These are phyloP conservation scores for Pichia sp. DNA, from an alignment of 1,139 yeast species.

Conservation along the genomic window DNA sequence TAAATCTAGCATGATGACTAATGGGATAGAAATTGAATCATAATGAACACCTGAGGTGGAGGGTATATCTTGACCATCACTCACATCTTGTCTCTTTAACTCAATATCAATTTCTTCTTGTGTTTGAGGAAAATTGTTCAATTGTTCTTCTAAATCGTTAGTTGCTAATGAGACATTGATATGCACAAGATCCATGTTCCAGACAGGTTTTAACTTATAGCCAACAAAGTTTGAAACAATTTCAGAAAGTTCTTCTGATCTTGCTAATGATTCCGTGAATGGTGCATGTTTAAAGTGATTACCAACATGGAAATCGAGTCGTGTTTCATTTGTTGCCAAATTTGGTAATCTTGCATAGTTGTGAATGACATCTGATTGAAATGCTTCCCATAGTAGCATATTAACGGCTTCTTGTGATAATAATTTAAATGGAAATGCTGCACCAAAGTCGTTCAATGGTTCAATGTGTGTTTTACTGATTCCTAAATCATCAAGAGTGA, in stretches of 20 bases:
- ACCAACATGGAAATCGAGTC: conserved; percentile 32
- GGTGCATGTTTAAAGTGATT: conserved; percentile 30
- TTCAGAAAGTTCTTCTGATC: conserved; percentile 22
- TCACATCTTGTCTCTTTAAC: conserved; percentile 14
- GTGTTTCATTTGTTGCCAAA: conserved; percentile 27
- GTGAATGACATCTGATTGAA: conserved; percentile 26
- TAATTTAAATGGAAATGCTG: conserved; percentile 32
- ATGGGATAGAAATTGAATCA: conserved; percentile 31
- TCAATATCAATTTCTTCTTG: conserved; percentile 17
- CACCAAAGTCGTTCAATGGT: conserved; percentile 30
- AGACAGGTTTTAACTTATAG: conserved; percentile 26
- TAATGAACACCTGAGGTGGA: conserved; percentile 32
- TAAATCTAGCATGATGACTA: conserved; percentile 33
- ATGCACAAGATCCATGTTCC: conserved; percentile 31
- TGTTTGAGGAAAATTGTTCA: conserved; percentile 11
- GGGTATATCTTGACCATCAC: conserved; percentile 24
- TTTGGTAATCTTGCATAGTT: conserved; percentile 30
- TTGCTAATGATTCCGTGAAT: conserved; percentile 29
- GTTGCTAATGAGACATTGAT: conserved; percentile 32
- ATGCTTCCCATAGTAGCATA: conserved; percentile 33
- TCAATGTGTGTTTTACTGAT: conserved; percentile 30
- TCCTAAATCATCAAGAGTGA: conserved; percentile 28
- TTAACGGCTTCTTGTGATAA: conserved; percentile 32
- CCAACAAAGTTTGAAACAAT: conserved; percentile 29
- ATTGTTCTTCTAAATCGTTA: conserved; percentile 18